Conservation (phyloP, 352 stramenopile genomes). For the Phytopythium oedochilum region DNA sequence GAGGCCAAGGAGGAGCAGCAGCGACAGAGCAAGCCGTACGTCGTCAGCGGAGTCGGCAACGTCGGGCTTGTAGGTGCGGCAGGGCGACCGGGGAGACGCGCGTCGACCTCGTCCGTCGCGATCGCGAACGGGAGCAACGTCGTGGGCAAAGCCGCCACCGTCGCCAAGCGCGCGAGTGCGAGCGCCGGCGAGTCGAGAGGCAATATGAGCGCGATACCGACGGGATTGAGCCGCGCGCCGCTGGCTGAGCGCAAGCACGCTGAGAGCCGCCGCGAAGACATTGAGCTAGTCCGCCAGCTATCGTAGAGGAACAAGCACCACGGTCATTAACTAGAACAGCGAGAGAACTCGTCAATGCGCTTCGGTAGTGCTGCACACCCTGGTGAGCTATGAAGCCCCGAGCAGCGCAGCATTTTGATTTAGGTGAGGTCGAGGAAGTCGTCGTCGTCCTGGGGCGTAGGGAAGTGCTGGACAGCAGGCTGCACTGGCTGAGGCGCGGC, state of each 20-base stretch:
- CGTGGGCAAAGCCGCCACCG: conserved; percentile 12
- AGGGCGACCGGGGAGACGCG: conserved; percentile 11
- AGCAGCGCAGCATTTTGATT: neutral
- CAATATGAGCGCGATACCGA: neutral
- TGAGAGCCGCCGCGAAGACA: conserved; percentile 39
- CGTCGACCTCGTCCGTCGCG: conserved; percentile 3
- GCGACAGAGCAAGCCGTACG: conserved; percentile 21
- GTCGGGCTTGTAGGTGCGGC: conserved; percentile 31
- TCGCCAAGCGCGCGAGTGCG: conserved; percentile 15
- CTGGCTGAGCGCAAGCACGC: conserved; percentile 37
- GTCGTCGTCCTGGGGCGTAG: conserved; percentile 30
- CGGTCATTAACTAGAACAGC: too few relatives aligned
- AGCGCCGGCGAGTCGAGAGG: conserved; percentile 5
- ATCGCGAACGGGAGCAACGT: conserved; percentile 4
- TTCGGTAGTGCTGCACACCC: neutral
- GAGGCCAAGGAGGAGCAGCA: conserved; percentile 19
- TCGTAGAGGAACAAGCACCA: conserved; percentile 5
- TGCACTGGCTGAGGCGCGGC: conserved; percentile 14
- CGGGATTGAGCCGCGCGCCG: neutral
- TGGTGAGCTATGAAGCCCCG: neutral
- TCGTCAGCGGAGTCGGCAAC: conserved; percentile 53
- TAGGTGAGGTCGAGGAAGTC: conserved; percentile 77
- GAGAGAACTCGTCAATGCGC: too few relatives aligned
- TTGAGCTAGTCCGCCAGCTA: conserved; percentile 52
- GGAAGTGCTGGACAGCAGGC: conserved; percentile 9